These are phyloP conservation scores for Beauveria varroae DNA, from an alignment of 2,329 filamentous ascomycete genomes.

Conservation along the genomic window DNA sequence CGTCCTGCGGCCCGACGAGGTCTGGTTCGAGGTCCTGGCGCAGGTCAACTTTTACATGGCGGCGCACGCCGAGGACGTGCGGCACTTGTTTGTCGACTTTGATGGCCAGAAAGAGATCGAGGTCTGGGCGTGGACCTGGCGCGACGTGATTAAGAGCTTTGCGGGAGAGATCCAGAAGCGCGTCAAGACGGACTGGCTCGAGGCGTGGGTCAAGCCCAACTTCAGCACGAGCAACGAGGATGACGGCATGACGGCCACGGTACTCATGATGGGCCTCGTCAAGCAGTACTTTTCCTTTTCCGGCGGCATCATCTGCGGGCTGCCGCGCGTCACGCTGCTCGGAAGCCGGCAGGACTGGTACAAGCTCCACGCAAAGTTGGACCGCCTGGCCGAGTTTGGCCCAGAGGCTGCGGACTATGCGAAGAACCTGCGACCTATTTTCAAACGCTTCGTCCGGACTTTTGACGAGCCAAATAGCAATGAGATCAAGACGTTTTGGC, in stretches of 20 bases:
- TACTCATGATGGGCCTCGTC: slow-evolving; percentile 38
- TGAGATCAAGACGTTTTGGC: slow-evolving; percentile 35
- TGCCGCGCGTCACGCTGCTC: slow-evolving; percentile 34
- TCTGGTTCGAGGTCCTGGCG: slow-evolving; percentile 47
- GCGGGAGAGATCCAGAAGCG: slow-evolving; percentile 33
- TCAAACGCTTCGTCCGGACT: slow-evolving; percentile 35
- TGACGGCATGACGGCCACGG: slow-evolving; percentile 33
- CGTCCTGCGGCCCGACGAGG: slow-evolving; percentile 42
- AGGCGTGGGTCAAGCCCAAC: slow-evolving; percentile 33
- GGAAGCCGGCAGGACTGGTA: slow-evolving; percentile 33
- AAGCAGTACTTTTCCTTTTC: slow-evolving; percentile 32
- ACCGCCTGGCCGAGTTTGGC: slow-evolving; percentile 36
- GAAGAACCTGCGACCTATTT: slow-evolving; percentile 33
- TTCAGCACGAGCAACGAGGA: slow-evolving; percentile 33
- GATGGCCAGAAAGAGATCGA: slow-evolving; percentile 33
- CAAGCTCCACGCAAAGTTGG: slow-evolving; percentile 32
- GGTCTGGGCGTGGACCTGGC: slow-evolving; percentile 20
- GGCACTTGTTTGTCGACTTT: slow-evolving; percentile 38
- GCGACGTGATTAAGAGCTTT: slow-evolving; percentile 22
- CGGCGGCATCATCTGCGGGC: slow-evolving; percentile 32
- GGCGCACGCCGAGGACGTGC: slow-evolving; percentile 36
- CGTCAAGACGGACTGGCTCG: slow-evolving; percentile 32
- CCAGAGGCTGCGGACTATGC: slow-evolving; percentile 32
- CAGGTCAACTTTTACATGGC: slow-evolving; percentile 46
- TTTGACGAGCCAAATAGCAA: slow-evolving; percentile 32